These are phyloP conservation scores for Xylaria arbuscula DNA, from an alignment of 2,329 filamentous ascomycete species.

Conservation along the genomic window DNA sequence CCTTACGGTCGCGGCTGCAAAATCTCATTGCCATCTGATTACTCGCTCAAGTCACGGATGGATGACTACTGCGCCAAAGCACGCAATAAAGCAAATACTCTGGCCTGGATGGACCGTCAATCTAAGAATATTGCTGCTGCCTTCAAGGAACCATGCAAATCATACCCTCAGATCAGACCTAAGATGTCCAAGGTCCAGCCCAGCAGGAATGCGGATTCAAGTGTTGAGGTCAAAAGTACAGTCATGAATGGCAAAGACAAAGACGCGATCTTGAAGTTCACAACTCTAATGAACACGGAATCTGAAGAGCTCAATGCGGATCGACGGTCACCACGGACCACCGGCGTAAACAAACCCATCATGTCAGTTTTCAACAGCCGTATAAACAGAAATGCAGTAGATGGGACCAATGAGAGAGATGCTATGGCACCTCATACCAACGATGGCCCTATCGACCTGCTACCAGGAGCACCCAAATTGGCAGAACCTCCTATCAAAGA, in stretches of 20 bases:
- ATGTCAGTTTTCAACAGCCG: neutral
- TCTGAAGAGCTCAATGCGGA: neutral
- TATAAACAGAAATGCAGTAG: neutral
- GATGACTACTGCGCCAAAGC: neutral
- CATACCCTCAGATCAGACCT: neutral
- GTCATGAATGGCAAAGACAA: neutral
- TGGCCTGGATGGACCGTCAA: slow-evolving; percentile 9
- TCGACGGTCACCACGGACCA: neutral
- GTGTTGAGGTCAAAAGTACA: neutral
- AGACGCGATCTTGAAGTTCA: neutral
- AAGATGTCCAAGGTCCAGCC: no score
- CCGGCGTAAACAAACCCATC: neutral
- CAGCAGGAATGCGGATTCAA: neutral
- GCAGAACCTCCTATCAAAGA: neutral
- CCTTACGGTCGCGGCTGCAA: neutral
- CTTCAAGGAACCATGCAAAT: neutral
- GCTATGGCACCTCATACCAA: neutral
- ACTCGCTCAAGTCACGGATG: neutral
- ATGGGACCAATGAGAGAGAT: neutral
- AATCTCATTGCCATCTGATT: neutral
- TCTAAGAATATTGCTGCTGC: neutral
- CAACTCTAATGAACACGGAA: neutral
- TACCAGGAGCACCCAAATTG: neutral
- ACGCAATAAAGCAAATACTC: neutral
- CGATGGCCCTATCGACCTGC: neutral